phyloP scores from a whole-genome alignment of 1,284 basidiomycete species.

The Paramarasmius palmivorus region DNA sequence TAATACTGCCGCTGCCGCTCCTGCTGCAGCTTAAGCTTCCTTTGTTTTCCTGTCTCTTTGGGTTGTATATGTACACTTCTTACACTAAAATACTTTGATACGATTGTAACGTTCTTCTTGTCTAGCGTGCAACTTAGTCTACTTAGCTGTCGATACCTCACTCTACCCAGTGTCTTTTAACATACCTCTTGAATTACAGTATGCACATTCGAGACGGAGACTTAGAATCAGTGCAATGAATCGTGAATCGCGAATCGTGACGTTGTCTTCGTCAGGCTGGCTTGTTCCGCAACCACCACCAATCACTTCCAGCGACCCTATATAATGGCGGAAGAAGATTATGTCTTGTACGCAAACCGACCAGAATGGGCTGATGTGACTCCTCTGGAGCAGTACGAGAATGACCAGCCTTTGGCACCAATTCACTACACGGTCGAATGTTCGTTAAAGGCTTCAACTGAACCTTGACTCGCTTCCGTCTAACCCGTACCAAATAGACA shows the following conservation, averaged over 20 bases:
- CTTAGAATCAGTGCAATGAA: too few species aligned
- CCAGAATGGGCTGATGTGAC: conserved; percentile 79
- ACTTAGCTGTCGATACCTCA: not conserved
- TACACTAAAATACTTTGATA: not conserved
- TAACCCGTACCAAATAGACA: conserved; percentile 53
- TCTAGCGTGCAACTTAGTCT: not conserved
- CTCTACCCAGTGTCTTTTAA: not conserved
- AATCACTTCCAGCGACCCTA: not conserved
- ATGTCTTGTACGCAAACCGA: conserved; percentile 56
- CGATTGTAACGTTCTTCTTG: not conserved
- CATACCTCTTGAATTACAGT: too few species aligned
- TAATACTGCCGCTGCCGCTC: conserved; percentile 27
- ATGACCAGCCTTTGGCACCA: conserved; percentile 75
- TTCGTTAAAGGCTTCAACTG: conserved; percentile 41
- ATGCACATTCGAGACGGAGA: too few species aligned
- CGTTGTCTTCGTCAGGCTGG: not conserved
- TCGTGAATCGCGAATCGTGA: too few species aligned
- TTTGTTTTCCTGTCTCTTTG: not conserved
- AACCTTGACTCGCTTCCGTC: conserved; percentile 4
- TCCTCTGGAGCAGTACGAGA: conserved; percentile 83
- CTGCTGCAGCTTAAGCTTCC: conserved; percentile 7
- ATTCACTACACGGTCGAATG: conserved; percentile 89
- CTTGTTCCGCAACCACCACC: not conserved
- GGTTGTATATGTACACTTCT: conserved; percentile 1
- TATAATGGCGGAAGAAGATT: not conserved